Evolutionary conservation across 768 basidiomycete species (phyloP), one percentile per base, ranked within the genome.

Genomic region (Termitomyces sp.): DNA sequence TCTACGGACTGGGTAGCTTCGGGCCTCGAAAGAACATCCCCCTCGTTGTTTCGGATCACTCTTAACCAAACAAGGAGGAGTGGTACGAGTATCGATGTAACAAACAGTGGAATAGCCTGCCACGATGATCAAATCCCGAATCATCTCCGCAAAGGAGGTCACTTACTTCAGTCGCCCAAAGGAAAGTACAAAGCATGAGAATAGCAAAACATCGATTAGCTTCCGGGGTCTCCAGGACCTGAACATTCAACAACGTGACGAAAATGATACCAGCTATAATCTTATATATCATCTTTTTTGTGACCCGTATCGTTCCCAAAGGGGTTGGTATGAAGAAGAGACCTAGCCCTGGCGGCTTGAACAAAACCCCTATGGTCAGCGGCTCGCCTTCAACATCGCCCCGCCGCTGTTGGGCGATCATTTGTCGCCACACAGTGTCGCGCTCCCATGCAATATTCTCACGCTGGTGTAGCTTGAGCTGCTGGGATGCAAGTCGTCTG

Each of bases 381-480:
- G 65, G 65, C 46, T 65, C 62, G 32, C 56, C 72, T 56, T 60
- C 74, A 52, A 58, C 63, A 41, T 85, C 83, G 18, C 92, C 90
- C 4, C 84, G 79, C 30, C 92, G 81, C 63, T 92, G 90, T 41
- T 84, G 82, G 2, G 85, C 87, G 58, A 97, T 90, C 94, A 97
- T 95, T 70, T 92, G 88, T 26, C 93, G 80, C 97, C 97, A 99
- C 13, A 98, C 88, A 1, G 97, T 99, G 67, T 98, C 94, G 33
- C 97, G 84, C 67, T 98, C 96, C 86, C 95, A 96, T 3, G 96
- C 95, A 60, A 96, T 90, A 67, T 93, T 89, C 71, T 98, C 94
- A 20, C 93, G 85, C 56, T 95, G 87, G 68, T 95, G 86, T 16
- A 93, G 78, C 60, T 86, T 85, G 46, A 99, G 82, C 67, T 96